Evolutionary conservation across 768 basidiomycete species (phyloP).

Genomic region (Xerocomus brunneocitrinus): DNA sequence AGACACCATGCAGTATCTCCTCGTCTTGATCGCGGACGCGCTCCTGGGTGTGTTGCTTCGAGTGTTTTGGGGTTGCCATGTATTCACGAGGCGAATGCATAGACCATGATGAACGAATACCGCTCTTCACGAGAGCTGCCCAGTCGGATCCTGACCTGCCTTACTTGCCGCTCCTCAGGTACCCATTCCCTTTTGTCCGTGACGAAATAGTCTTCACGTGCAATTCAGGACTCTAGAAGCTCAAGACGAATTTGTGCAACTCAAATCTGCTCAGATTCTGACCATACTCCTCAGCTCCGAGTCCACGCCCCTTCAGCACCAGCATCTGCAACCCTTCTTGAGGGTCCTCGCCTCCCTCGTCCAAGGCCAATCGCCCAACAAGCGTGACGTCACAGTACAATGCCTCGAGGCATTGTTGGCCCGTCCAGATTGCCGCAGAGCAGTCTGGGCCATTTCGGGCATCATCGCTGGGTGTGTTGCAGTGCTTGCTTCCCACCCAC

Average conservation of each 20-base stretch:
- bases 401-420: conserved; percentile 83
- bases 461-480: conserved; percentile 60
- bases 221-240: conserved; percentile 65
- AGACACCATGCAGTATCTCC: conserved; percentile 83
- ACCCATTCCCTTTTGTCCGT: conserved; percentile 1
- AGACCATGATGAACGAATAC: conserved; percentile 89
- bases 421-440: conserved; percentile 71
- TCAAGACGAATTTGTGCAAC: conserved; percentile 92
- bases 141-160: conserved; percentile 76
- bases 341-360: conserved; percentile 56
- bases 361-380: conserved; percentile 55
- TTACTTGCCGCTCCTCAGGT: conserved; percentile 77
- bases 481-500: background rate
- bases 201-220: conserved; percentile 2
- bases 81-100: background rate
- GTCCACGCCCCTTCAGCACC: conserved; percentile 41
- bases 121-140: conserved; percentile 60
- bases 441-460: conserved; percentile 72
- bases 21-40: conserved; percentile 86
- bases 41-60: conserved; percentile 55
- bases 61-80: background rate
- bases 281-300: conserved; percentile 75
- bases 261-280: conserved; percentile 84
- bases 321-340: conserved; percentile 59
- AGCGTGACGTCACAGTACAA: conserved; percentile 88